These are phyloP conservation scores for Neckera pumila DNA, from an alignment of 225 moss, liverwort and hornwort genomes.

Conservation along the genomic window DNA sequence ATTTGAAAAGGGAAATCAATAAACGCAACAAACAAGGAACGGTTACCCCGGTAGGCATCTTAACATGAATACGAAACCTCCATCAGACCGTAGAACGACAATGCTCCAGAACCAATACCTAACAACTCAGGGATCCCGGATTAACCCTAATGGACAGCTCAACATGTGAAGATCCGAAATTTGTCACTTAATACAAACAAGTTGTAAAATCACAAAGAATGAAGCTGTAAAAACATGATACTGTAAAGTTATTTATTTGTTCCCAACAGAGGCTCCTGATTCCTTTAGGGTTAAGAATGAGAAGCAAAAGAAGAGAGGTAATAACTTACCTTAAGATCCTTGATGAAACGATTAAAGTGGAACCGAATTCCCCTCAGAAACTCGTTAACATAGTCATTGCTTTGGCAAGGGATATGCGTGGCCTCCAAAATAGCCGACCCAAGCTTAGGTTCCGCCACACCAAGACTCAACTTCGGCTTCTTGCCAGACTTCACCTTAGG, in stretches of 20 bases:
- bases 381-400: conserved; percentile 80
- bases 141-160: neutral
- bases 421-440: conserved; percentile 83
- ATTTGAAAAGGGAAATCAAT: neutral
- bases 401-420: conserved; percentile 72
- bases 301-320: neutral
- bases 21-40: neutral
- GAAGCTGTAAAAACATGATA: neutral
- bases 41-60: too few relatives aligned
- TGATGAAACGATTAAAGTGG: conserved; percentile 78
- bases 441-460: conserved; percentile 77
- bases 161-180: neutral
- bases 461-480: conserved; percentile 66
- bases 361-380: conserved; percentile 81
- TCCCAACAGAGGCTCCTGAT: too few relatives aligned
- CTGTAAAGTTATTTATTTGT: neutral
- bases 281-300: neutral
- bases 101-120: neutral
- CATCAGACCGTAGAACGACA: neutral
- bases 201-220: neutral
- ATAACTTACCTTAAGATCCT: conserved; percentile 58
- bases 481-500: conserved; percentile 78
- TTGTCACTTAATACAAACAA: neutral
- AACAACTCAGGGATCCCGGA: neutral
- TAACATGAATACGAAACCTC: neutral